phyloP scores from a whole-genome alignment of 2,329 filamentous ascomycete genomes.

The Cercospora sp. region DNA sequence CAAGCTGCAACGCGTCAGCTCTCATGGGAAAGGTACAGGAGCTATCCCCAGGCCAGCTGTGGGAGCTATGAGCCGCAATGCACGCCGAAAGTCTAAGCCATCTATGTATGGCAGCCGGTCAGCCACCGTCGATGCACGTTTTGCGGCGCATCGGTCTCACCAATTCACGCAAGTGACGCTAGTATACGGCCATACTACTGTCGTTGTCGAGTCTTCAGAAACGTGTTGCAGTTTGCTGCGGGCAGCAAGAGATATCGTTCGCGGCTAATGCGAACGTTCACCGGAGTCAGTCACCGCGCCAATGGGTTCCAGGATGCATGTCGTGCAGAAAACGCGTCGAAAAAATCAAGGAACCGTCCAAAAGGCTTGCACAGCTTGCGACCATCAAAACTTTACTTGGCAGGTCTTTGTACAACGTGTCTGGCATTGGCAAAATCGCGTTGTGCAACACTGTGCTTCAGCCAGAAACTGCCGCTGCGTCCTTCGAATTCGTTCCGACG shows the following conservation, averaged over 20 bases:
- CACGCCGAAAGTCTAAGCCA: neutral
- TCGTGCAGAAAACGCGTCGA: neutral
- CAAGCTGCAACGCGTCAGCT: conserved; percentile 6
- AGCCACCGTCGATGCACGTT: neutral
- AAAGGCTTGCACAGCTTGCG: neutral
- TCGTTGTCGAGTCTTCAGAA: neutral
- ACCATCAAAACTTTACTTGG: neutral
- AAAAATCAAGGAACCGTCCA: neutral
- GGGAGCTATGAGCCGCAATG: neutral
- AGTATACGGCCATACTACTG: neutral
- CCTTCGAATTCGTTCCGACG: neutral
- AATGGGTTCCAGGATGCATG: neutral
- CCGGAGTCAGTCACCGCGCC: neutral
- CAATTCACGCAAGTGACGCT: neutral
- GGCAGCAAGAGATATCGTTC: neutral
- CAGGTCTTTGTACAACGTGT: neutral
- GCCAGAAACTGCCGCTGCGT: neutral
- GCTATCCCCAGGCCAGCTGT: neutral
- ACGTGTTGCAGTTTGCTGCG: neutral
- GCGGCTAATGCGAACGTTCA: neutral
- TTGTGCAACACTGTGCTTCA: neutral
- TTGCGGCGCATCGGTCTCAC: neutral
- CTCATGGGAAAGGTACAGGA: neutral
- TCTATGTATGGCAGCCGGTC: neutral
- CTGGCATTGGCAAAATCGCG: neutral